Percentiles rank a stretch among this genome's conserved stretches.
Evolutionary conservation across 2,329 filamentous ascomycete species (phyloP).

Genomic region (Rhinocladiella similis): DNA sequence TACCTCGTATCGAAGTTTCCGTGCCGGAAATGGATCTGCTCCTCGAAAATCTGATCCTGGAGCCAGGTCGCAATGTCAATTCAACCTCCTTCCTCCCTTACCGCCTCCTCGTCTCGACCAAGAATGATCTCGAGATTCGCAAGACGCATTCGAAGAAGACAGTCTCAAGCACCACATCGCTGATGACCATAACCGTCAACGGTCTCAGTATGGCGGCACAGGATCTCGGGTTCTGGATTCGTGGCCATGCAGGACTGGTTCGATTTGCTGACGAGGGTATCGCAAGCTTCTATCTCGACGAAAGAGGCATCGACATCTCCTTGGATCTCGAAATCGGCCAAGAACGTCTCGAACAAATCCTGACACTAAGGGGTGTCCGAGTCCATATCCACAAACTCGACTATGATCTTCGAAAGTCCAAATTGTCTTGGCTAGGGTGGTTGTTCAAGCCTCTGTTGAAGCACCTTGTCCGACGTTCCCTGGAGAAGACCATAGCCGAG

Average conservation of each 20-base stretch:
- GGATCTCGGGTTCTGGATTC: conserved; percentile 87
- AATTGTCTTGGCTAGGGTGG: conserved; percentile 77
- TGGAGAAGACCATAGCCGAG: conserved; percentile 75
- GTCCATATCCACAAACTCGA: conserved; percentile 85
- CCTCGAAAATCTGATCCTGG: conserved; percentile 85
- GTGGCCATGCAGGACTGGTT: conserved; percentile 72
- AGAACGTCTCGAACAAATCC: conserved; percentile 75
- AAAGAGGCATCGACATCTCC: conserved; percentile 81
- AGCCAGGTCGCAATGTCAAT: conserved; percentile 82
- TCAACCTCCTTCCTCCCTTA: conserved; percentile 87
- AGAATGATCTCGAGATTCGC: conserved; percentile 81
- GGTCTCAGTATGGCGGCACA: conserved; percentile 82
- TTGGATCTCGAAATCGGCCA: conserved; percentile 81
- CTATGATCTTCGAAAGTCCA: conserved; percentile 73
- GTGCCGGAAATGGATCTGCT: conserved; percentile 81
- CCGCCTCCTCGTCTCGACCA: conserved; percentile 75
- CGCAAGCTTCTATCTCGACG: conserved; percentile 80
- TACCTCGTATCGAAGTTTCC: conserved; percentile 84
- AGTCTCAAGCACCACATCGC: conserved; percentile 65
- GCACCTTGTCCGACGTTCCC: conserved; percentile 73
- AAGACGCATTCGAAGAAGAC: conserved; percentile 71
- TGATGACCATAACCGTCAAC: conserved; percentile 75
- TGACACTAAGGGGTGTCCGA: conserved; percentile 72
- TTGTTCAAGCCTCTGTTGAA: conserved; percentile 80
- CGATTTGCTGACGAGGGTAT: conserved; percentile 80